phyloP scores from a whole-genome alignment of 371 early-diverging fungal species.

The Lichtheimia ornata region DNA sequence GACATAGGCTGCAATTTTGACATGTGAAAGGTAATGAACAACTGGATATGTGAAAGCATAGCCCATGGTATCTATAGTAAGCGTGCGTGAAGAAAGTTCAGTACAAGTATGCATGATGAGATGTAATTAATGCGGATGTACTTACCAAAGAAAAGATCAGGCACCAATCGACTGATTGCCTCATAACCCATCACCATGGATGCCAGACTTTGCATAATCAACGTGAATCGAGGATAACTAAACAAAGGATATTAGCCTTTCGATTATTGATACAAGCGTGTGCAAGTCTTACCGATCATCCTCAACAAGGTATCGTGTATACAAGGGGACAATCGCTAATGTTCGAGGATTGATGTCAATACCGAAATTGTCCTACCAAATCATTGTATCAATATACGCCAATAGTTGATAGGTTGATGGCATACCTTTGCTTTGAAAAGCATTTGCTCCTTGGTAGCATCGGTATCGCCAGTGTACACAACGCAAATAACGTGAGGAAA shows the following conservation, averaged over 20 bases:
- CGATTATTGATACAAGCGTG: no score
- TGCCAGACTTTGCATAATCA: conserved; percentile 86
- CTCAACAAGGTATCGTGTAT: conserved; percentile 68
- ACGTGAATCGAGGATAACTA: conserved; percentile 81
- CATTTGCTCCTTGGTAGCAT: conserved; percentile 53
- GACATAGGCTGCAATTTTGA: conserved; percentile 82
- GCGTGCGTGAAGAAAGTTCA: neutral
- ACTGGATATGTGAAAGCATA: conserved; percentile 93
- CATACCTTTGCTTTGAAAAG: conserved; percentile 65
- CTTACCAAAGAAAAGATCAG: conserved; percentile 85
- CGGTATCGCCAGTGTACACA: conserved; percentile 81
- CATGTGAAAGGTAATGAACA: conserved; percentile 60
- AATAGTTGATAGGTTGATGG: neutral
- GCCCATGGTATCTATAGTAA: conserved; percentile 96
- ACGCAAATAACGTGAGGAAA: conserved; percentile 66
- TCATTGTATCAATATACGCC: neutral
- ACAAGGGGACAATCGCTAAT: conserved; percentile 66
- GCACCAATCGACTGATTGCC: conserved; percentile 67
- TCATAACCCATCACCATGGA: conserved; percentile 79
- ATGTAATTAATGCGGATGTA: neutral
- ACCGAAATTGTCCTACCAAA: conserved; percentile 68
- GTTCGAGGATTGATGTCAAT: conserved; percentile 61
- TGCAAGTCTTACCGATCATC: conserved; percentile 51
- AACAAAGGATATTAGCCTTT: neutral
- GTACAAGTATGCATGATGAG: neutral